Base-by-base conservation (phyloP, 495 filamentous ascomycete species). In the Annulohypoxylon stygium region DNA sequence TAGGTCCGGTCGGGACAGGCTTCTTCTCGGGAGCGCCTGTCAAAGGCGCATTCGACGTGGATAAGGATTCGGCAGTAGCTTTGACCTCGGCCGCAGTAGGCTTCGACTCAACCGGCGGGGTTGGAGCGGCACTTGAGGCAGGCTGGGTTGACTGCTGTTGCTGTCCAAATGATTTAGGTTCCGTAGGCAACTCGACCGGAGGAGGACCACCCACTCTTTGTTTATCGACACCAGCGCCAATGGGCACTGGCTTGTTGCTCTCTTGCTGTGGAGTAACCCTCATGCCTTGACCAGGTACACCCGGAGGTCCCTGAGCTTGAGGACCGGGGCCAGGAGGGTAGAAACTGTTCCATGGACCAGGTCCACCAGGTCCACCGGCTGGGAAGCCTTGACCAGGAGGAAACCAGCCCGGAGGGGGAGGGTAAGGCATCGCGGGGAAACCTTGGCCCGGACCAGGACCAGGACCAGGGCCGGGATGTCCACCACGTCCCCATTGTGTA, bases 361-460 rank as follows among this genome's bases (percentile, higher is more conserved):
- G 83, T 16, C 82, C 85, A 71, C 82, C 82, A 45, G 84, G 88
- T n/a, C 81, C 81, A 23, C 81, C 81, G 66, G 86, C 88, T 43
- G 89, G 90, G 75, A 94, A 97, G 8, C 90, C 90, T 79, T 94
- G 93, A n/a, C 89, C 90, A 10, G 93, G 91, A 76, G 90, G 91
- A 80, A 89, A 94, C 93, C 93, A 97, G 53, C 89, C 91, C 18
- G 90, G 91, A 60, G 87, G 90, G 10, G 89, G 92, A 51, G 88
- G 82, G 37, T 85, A 86, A 7, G 80, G 82, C 80, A 85, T 83
- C 26, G 74, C 77, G 47, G 80, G 81, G 37, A 85, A 85, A n/a
- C 75, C 80, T 61, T 80, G 79, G 25, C 25, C 77, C 26, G 82
- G 82, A n/a, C 73, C 78, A 7, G 82, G 82, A n/a, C 73, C 78